Base-by-base conservation (phyloP, 2,329 filamentous ascomycete genomes). In the Xylariomycetidae sp. region DNA sequence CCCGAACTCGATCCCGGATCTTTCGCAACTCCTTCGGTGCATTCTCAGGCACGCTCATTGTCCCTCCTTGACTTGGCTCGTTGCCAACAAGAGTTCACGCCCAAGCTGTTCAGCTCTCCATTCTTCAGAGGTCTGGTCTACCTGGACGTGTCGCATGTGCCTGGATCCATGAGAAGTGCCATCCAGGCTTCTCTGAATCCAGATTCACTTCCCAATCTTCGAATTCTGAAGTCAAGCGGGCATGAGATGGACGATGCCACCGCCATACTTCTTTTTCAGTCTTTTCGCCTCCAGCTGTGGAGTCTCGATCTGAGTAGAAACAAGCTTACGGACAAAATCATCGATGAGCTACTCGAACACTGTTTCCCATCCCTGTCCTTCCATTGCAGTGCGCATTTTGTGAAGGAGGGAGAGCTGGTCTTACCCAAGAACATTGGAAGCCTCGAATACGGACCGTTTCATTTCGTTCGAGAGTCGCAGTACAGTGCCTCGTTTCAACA, bases 301-400 rank as follows among this genome's bases (percentile, higher is more conserved):
- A 77, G 75, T 44, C 48, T 80, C 4, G 74, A 81, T 40, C 31
- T 80, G 1, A 59, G 63, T 23, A 33, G 63, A 5, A 82, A 81
- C 42, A 62, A 59, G 9, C 48, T 81, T 8, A 69, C 65, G 0
- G 74, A 80, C 44, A 44, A 23, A 3, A 44, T 57, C 4, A 45
- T 77, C 9, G 48, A 58, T 6, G 23, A 30, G 3, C 40, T 69
- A 11, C 39, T 52, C 5, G 27, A 50, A 5, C 41, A 45, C 13
- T 64, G 59, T 39, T 57, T 69, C 10, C 51, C 53, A 3, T 31
- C 36, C 10, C 41, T 47, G 6, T 48, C 53, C 2, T 51, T 66
- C n/a, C 57, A 58, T 16, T 57, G 56, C 1, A 51, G 59, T n/a
- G 45, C 46, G 5, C 57, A 64, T 38, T 67, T 64, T 36, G 54